Conservation (phyloP, 2,329 filamentous ascomycete species). For the Ceratocystis harringtonii region DNA sequence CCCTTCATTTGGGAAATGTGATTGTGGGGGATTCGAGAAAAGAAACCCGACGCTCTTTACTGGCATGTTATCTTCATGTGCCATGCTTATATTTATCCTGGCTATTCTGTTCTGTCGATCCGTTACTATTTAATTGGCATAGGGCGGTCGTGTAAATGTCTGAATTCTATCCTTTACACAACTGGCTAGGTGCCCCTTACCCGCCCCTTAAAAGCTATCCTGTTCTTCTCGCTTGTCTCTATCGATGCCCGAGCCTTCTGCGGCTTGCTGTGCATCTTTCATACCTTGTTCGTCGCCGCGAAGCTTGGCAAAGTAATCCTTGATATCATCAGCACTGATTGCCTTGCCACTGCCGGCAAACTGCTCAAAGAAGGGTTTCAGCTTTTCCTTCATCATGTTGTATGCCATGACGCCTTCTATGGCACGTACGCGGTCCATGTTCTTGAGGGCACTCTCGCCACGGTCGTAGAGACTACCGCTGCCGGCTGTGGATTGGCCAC, state of each 20-base stretch:
- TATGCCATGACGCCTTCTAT: conserved; percentile 98
- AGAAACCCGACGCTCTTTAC: not conserved
- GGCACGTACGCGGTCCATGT: conserved; percentile 79
- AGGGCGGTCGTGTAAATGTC: not conserved
- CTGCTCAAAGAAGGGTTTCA: conserved; percentile 87
- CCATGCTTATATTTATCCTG: not conserved
- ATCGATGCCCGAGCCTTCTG: conserved; percentile 25
- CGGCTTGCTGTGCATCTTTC: conserved; percentile 42
- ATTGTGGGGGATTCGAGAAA: not conserved
- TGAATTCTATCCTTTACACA: not conserved
- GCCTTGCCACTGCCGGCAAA: conserved; percentile 83
- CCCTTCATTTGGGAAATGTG: not conserved
- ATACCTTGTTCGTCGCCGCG: conserved; percentile 72
- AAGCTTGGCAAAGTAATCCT: conserved; percentile 86
- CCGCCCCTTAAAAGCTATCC: conserved; percentile 32
- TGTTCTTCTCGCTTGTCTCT: conserved; percentile 31
- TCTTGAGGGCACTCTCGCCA: conserved; percentile 80
- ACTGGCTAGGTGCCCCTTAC: no score
- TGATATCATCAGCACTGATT: conserved; percentile 90
- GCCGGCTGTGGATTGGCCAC: conserved; percentile 44
- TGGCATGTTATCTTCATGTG: not conserved
- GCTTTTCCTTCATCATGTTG: conserved; percentile 85
- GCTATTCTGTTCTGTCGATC: conserved; percentile 1
- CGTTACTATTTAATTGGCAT: not conserved
- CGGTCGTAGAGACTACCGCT: conserved; percentile 78